Percentiles rank a stretch among this genome's conserved stretches.
Conservation (phyloP, 83 land plant genomes). For the Thuja plicata region DNA sequence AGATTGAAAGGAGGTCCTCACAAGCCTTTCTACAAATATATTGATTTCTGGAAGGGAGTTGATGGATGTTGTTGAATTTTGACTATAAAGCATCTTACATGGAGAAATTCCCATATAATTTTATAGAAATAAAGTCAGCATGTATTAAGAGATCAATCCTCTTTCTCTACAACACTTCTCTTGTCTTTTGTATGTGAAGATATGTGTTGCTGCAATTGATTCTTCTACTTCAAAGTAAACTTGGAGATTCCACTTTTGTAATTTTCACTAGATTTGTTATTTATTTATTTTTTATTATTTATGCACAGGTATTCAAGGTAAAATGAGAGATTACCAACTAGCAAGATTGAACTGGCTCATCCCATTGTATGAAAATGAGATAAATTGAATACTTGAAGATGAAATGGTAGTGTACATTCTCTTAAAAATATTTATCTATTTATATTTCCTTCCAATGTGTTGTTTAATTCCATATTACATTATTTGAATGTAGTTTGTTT, state of each 20-base stretch:
- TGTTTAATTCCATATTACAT: too few species aligned
- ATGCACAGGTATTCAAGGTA: constrained; percentile 93
- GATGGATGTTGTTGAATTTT: background rate
- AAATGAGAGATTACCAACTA: constrained; percentile 98
- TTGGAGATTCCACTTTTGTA: too few species aligned
- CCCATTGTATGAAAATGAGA: constrained; percentile 95
- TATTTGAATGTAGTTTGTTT: too few species aligned
- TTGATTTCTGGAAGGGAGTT: background rate
- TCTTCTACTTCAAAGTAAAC: too few species aligned
- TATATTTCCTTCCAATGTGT: too few species aligned
- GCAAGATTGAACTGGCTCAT: constrained; percentile 99
- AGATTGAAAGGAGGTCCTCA: background rate
- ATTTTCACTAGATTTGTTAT: too few species aligned
- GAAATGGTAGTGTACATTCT: constrained; percentile 73
- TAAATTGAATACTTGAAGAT: constrained; percentile 99
- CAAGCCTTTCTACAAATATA: background rate
- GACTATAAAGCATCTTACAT: background rate
- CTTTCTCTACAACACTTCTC: background rate
- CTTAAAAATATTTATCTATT: background rate
- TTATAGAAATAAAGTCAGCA: background rate
- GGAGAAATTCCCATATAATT: background rate
- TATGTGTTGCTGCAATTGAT: too few species aligned
- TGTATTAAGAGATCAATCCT: background rate
- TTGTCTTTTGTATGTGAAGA: background rate
- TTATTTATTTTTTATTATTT: too few species aligned